Evolutionary conservation across 1,139 yeast genomes (phyloP).

Genomic region (Geotrichum citri-aurantii): DNA sequence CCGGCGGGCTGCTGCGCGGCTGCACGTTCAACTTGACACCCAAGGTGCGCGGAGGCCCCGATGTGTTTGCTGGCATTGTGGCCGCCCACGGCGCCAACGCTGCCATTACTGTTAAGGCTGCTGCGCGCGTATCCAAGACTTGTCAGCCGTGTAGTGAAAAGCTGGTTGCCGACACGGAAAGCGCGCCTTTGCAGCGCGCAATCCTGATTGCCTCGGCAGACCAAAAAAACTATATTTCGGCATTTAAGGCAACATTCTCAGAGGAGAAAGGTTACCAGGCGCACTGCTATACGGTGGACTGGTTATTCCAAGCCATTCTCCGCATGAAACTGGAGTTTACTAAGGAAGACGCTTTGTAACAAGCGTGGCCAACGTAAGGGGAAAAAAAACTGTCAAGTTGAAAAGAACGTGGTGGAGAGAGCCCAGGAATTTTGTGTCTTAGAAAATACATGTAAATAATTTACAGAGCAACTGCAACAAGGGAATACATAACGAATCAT

Average conservation of each 20-base stretch:
- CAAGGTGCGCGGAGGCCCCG: constrained; percentile 62
- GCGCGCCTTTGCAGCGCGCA: constrained; percentile 1
- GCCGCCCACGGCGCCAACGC: constrained; percentile 52
- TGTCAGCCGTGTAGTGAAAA: constrained; percentile 35
- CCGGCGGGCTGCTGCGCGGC: constrained; percentile 10
- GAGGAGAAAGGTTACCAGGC: constrained; percentile 8
- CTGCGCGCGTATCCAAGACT: constrained; percentile 25
- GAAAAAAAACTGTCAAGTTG: no score
- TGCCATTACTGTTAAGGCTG: constrained; percentile 19
- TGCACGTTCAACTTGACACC: constrained; percentile 14
- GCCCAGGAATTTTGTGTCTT: background rate
- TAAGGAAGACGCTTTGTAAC: constrained; percentile 1
- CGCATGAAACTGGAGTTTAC: constrained; percentile 20
- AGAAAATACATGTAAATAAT: background rate
- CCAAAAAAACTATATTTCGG: constrained; percentile 11
- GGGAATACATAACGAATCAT: no score
- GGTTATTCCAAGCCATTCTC: constrained; percentile 22
- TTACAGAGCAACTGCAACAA: no score
- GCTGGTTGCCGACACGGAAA: constrained; percentile 10
- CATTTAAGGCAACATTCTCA: constrained; percentile 16
- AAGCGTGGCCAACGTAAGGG: no score
- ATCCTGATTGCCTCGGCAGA: constrained; percentile 22
- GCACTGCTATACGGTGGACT: constrained; percentile 20
- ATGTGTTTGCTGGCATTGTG: constrained; percentile 56
- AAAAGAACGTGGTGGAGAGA: background rate